Base-by-base conservation (phyloP, 169 alveolate genomes). In the Plasmodium cynomolgi region DNA sequence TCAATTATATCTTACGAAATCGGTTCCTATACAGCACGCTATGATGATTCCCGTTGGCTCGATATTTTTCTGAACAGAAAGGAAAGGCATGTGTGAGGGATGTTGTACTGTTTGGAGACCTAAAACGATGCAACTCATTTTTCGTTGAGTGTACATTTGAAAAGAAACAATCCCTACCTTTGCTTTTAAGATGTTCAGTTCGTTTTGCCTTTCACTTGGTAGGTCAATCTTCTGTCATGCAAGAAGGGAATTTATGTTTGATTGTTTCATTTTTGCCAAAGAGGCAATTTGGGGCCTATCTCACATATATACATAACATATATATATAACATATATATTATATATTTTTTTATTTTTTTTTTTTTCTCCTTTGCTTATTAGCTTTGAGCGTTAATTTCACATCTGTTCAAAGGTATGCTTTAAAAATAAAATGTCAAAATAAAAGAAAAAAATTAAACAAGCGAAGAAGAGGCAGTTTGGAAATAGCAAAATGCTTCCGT, bases 11-110 rank as follows among this genome's bases (percentile, higher is more conserved):
- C n/a, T 85, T 85, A 85, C 93, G 71, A 85, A 85, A 77, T 85
- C 93, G 37, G 93, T 85, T 56, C 93, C 93, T 20, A 85, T 74
- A 34, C 93, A 85, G 33, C 84, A 74, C 11, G 93, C 93, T 71
- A 85, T 85, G 29, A 85, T 84, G 68, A 77, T 74, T 4, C 93
- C 93, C 37, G 85, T 85, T 20, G 93, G 93, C 6, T 85, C 86
- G 11, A 33, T 39, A 85, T 85, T 68, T 50, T 75, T 85, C 86
- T 85, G 41, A 50, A 77, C 26, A n/a, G 41, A 75, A 85, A 85
- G 80, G 9, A 74, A 77, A 68, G 17, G 7, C n/a, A 85, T 3
- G 71, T n/a, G 20, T 20, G 33, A n/a, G 13, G 23, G 9, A 17
- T 20, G 54, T 41, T 82, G 47, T n/a, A 9, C 15, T n/a, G 34